Evolutionary conservation across 129 eudicot genomes (phyloP).

Genomic region (Apium graveolens): DNA sequence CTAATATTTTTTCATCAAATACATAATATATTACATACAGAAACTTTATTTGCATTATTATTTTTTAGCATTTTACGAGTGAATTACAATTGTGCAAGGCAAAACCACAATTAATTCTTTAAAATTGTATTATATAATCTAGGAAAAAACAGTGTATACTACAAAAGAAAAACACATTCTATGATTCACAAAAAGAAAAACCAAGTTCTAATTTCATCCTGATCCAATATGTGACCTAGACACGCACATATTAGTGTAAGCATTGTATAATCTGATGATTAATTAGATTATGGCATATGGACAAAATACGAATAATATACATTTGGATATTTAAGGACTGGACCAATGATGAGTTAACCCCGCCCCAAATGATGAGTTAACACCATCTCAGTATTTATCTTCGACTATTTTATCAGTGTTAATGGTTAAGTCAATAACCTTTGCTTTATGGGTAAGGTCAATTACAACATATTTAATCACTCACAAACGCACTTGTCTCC

Average conservation of each 20-base stretch:
- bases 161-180: neutral
- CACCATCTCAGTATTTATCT: neutral
- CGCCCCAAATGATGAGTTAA: neutral
- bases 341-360: neutral
- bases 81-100: neutral
- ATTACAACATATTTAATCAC: neutral
- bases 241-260: neutral
- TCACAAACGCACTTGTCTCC: neutral
- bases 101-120: neutral
- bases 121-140: neutral
- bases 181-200: too few relatives aligned
- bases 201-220: neutral
- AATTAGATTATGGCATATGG: neutral
- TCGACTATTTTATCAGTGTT: neutral
- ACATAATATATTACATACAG: neutral
- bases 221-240: too few relatives aligned
- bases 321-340: neutral
- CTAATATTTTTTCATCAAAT: neutral
- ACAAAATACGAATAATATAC: neutral
- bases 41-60: too few relatives aligned
- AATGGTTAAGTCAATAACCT: neutral
- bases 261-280: neutral
- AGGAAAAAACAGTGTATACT: too few relatives aligned
- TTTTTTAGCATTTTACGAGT: too few relatives aligned
- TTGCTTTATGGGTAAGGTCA: neutral